Conservation (phyloP, 1,139 yeast genomes). For the Candida sp. region DNA sequence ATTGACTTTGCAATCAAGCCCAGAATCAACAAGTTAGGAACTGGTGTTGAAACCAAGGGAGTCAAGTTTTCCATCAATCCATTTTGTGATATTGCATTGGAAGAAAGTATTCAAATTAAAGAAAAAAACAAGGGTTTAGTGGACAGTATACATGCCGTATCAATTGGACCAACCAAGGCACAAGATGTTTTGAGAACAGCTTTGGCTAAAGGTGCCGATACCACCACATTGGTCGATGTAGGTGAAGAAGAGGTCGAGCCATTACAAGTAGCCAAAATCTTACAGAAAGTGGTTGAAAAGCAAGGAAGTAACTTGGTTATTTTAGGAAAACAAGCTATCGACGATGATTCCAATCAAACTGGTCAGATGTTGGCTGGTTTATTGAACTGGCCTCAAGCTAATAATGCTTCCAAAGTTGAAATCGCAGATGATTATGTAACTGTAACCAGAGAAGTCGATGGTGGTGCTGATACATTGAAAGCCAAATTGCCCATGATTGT, state of each 20-base stretch:
- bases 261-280: conserved; percentile 83
- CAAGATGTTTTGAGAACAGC: conserved; percentile 89
- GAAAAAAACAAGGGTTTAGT: conserved; percentile 70
- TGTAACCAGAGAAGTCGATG: conserved; percentile 92
- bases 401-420: conserved; percentile 88
- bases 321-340: conserved; percentile 95
- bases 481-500: conserved; percentile 82
- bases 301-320: conserved; percentile 75
- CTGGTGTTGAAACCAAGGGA: conserved; percentile 87
- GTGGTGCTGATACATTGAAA: conserved; percentile 82
- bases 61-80: conserved; percentile 95
- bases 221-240: conserved; percentile 77
- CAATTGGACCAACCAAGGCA: conserved; percentile 85
- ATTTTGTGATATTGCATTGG: conserved; percentile 94
- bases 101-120: conserved; percentile 82
- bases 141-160: conserved; percentile 84
- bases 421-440: conserved; percentile 58
- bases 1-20: conserved; percentile 94
- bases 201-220: conserved; percentile 91
- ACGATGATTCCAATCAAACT: conserved; percentile 93
- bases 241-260: conserved; percentile 81
- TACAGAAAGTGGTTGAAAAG: conserved; percentile 69
- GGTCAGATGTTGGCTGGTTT: conserved; percentile 97
- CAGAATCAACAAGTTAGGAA: conserved; percentile 80
- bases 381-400: conserved; percentile 97